Base-by-base conservation (phyloP, 2,329 filamentous ascomycete species). In the Thielaviopsis cerberus region DNA sequence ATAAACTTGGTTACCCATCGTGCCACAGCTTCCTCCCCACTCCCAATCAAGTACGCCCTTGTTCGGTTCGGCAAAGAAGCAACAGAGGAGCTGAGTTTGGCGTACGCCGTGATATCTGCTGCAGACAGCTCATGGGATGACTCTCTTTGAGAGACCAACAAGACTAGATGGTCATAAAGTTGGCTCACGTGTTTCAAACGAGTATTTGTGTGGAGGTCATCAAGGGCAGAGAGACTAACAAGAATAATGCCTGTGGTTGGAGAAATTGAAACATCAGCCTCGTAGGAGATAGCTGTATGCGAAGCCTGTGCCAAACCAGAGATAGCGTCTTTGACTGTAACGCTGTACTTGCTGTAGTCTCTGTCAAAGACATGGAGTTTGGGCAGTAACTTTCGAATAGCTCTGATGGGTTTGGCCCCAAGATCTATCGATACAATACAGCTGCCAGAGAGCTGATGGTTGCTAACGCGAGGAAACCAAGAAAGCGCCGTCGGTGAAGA, bases 181-280 rank as follows among this genome's bases (percentile, higher is more conserved):
- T 65, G 57, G 13, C 79, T 74, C 0, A 83, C 70, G 7, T 66
- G 68, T 3, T 69, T 65, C 10, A 91, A 15, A 15, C 53, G 53
- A 26, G 41, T 20, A 10, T 55, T 25, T 3, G 48, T 8, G 1
- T 22, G 5, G 2, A 37, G 10, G 3, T 50, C 45, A 26, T 23
- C 25, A 7, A 50, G 15, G 4, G 17, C 6, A 11, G 37, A 3
- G 26, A 55, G 25, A 13, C 23, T 86, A 0, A 86, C 86, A 22
- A 86, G 65, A 0, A 94, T 68, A 2, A 94, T 70, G 0, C 86
- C 88, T 0, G 78, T 13, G 15, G 41, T 15, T 54, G 26, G 8
- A 37, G 54, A 22, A 58, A 57, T 13, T 56, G 85, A 77, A 2
- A 95, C 69, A 64, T 95, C 89, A 2, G 86, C 83, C 66, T 88